A percentile compares a stretch with the other conserved stretches of the same genome.
phyloP scores from a whole-genome alignment of 2,329 filamentous ascomycete species.

The Zarea fungicola region DNA sequence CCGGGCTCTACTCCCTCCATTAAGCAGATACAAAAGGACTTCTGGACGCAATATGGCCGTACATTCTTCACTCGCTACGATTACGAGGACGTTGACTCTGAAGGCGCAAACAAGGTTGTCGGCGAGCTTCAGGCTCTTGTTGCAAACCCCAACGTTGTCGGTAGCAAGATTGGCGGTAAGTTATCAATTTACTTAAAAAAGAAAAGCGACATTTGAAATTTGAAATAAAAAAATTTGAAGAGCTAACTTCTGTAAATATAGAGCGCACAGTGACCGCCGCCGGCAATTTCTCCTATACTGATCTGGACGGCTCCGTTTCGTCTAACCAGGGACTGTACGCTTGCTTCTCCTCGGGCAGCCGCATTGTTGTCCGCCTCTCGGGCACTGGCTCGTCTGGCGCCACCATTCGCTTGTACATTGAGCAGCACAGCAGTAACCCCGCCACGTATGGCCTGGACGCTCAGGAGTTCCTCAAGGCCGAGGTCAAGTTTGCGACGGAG shows the following conservation, averaged over 20 bases:
- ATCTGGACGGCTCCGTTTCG: conserved; percentile 93
- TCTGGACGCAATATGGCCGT: conserved; percentile 93
- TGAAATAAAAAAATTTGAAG: too few relatives aligned
- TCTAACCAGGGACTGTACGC: conserved; percentile 95
- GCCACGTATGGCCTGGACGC: conserved; percentile 75
- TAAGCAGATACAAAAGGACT: conserved; percentile 91
- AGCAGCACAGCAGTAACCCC: conserved; percentile 84
- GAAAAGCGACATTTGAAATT: too few relatives aligned
- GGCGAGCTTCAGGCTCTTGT: conserved; percentile 75
- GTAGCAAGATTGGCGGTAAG: conserved; percentile 70
- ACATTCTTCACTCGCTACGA: conserved; percentile 99
- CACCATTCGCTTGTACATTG: conserved; percentile 94
- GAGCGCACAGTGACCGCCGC: conserved; percentile 80
- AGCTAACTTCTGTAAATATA: conserved; percentile 28
- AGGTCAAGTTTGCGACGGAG: conserved; percentile 77
- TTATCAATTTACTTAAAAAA: conserved; percentile 11
- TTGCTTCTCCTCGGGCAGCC: conserved; percentile 89
- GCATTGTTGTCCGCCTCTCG: conserved; percentile 90
- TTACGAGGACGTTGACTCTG: conserved; percentile 91
- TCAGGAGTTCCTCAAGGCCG: conserved; percentile 88
- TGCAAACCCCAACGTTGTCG: conserved; percentile 67
- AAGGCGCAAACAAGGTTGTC: conserved; percentile 86
- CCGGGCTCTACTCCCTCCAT: conserved; percentile 82
- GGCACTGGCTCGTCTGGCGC: conserved; percentile 93
- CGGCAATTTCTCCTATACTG: conserved; percentile 96